Conservation (phyloP, 2,329 filamentous ascomycete genomes). For the Epichloe bromicola region DNA sequence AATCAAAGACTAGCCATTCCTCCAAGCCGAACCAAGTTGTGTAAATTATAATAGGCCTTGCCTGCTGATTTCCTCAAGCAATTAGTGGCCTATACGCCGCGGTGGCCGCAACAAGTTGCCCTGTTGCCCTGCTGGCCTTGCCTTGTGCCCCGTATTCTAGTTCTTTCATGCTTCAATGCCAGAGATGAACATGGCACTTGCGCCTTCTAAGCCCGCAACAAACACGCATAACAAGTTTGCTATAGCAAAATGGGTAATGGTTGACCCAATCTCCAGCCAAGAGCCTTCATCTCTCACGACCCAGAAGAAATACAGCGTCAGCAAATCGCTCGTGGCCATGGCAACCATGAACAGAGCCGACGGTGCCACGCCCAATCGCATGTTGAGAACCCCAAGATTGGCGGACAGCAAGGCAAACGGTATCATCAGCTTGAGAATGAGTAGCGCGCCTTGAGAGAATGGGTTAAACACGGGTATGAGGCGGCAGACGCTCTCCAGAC, state of each 20-base stretch:
- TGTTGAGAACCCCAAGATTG: conserved; percentile 83
- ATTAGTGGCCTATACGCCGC: too few species aligned
- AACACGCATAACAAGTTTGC: conserved; percentile 83
- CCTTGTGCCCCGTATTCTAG: too few species aligned
- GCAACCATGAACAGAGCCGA: conserved; percentile 89
- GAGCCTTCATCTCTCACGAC: conserved; percentile 92
- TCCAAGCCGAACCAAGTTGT: too few species aligned
- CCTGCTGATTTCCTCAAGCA: too few species aligned
- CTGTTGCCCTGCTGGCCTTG: too few species aligned
- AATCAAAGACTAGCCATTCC: too few species aligned
- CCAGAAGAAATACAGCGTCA: conserved; percentile 96
- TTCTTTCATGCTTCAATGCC: conserved; percentile 48
- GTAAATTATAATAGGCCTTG: too few species aligned
- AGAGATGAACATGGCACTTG: conserved; percentile 70
- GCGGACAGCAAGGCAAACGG: conserved; percentile 88
- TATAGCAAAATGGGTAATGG: conserved; percentile 91
- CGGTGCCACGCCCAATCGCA: conserved; percentile 67
- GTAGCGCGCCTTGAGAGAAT: conserved; percentile 75
- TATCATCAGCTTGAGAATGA: conserved; percentile 81
- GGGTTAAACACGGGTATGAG: conserved; percentile 89
- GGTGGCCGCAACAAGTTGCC: too few species aligned
- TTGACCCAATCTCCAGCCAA: conserved; percentile 95
- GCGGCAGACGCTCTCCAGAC: conserved; percentile 75
- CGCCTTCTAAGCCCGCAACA: conserved; percentile 75
- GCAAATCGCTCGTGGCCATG: conserved; percentile 79